Base-by-base conservation (phyloP, 139 green algal genomes). In the Chlorella sp. region DNA sequence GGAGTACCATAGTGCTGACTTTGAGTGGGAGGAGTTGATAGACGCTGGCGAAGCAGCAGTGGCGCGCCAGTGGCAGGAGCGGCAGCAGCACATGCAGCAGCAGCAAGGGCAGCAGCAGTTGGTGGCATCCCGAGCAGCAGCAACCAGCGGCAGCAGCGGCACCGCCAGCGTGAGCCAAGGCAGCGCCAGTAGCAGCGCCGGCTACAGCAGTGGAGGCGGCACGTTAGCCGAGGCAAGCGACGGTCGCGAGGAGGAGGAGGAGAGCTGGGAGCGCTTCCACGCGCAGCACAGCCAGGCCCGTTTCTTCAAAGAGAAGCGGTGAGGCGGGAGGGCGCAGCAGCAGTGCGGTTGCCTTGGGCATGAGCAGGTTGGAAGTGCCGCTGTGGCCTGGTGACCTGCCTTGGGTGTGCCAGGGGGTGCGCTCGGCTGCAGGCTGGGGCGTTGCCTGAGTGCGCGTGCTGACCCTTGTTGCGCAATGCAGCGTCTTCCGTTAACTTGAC, bases 241-340 rank as follows among this genome's bases (percentile, higher is more conserved):
- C 60, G 69, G 68, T 81, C 13, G 2, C 2, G 69, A 62, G 73
- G 73, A 75, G 46, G 73, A 86, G 20, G 81, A 76, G 62, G 73
- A 65, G 34, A 74, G 74, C 44, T 96, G 93, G 93, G 92, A 96
- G 85, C 77, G 44, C 6, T 96, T 96, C 51, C 94, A 95, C 86
- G 58, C 82, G 7, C 80, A 76, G 14, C 83, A 90, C 58, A 93
- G 85, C 38, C 85, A 82, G 40, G 93, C 92, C 0, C 84, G 88
- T 6, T 96, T 96, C 77, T 96, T 94, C 88, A 94, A 94, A 84
- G 92, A 95, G 48, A 76, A 95, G 80, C 44, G 80, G 68, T 73
- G 51, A 40, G 85, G 90, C 65, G 4, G 65, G 32, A 3, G n/a
- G n/a, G n/a, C n/a, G n/a, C n/a, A n/a, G n/a, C n/a, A n/a, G n/a